phyloP scores from a whole-genome alignment of 257 asterid species.

The Solanum corneliomulleri region DNA sequence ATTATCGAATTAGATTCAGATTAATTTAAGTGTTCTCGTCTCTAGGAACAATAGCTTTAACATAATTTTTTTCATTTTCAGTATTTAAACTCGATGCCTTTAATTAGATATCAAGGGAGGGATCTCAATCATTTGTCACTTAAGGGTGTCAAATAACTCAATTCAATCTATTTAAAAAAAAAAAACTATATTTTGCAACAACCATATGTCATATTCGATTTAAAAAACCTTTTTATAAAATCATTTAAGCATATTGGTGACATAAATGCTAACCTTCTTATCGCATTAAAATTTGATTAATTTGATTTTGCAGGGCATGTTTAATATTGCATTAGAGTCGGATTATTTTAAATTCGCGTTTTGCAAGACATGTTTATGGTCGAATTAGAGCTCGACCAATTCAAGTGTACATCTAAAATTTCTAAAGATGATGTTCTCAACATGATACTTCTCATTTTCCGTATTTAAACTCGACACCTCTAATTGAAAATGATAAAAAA shows the following conservation, averaged over 20 bases:
- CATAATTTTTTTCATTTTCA: too few relatives aligned
- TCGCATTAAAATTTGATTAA: too few relatives aligned
- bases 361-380: too few relatives aligned
- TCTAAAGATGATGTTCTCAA: background rate
- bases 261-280: background rate
- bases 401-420: background rate
- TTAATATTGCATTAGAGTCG: too few relatives aligned
- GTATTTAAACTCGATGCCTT: fast-evolving
- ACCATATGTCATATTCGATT: background rate
- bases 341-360: too few relatives aligned
- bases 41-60: fast-evolving
- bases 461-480: too few relatives aligned
- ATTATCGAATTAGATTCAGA: fast-evolving
- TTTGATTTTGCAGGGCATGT: too few relatives aligned
- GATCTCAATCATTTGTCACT: background rate
- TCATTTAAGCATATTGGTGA: background rate
- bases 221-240: too few relatives aligned
- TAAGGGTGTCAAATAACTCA: background rate
- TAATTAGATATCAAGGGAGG: fast-evolving
- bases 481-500: too few relatives aligned
- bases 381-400: background rate
- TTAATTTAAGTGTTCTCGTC: background rate
- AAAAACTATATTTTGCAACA: fast-evolving
- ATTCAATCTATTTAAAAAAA: fast-evolving
- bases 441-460: too few relatives aligned